Percentiles rank a stretch among this genome's conserved stretches.
phyloP scores from a whole-genome alignment of 2,329 filamentous ascomycete genomes.

The Podosphaera fusca region DNA sequence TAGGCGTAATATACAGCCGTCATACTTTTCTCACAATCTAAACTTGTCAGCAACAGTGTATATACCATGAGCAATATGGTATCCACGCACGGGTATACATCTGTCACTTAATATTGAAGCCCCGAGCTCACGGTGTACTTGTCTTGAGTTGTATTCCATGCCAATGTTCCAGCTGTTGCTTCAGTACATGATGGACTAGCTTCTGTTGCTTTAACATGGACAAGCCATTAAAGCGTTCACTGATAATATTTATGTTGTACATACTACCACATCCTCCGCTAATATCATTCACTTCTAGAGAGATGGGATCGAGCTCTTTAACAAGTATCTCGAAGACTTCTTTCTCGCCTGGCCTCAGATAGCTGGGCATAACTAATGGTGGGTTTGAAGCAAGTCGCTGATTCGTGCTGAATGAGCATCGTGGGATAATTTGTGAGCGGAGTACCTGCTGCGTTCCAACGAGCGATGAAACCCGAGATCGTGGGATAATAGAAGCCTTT shows the following conservation, averaged over 20 bases:
- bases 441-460: background rate
- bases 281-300: slow-evolving; percentile 40
- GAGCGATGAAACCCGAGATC: background rate
- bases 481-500: background rate
- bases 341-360: slow-evolving; percentile 31
- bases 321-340: slow-evolving; percentile 28
- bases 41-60: too few relatives aligned
- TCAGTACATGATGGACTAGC: slow-evolving; percentile 52
- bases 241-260: slow-evolving; percentile 64
- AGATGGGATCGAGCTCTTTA: slow-evolving; percentile 13
- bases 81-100: too few relatives aligned
- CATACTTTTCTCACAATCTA: too few relatives aligned
- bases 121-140: slow-evolving; percentile 15
- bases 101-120: too few relatives aligned
- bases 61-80: too few relatives aligned
- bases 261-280: slow-evolving; percentile 70
- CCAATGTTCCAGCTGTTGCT: slow-evolving; percentile 57
- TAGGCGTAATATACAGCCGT: too few relatives aligned
- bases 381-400: background rate
- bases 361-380: slow-evolving; percentile 22
- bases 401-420: background rate
- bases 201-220: slow-evolving; percentile 62
- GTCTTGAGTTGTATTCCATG: slow-evolving; percentile 67
- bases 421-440: background rate
- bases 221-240: slow-evolving; percentile 44